phyloP scores from a whole-genome alignment of 192 early-diverging fungal genomes.

The Coemansia sp. region DNA sequence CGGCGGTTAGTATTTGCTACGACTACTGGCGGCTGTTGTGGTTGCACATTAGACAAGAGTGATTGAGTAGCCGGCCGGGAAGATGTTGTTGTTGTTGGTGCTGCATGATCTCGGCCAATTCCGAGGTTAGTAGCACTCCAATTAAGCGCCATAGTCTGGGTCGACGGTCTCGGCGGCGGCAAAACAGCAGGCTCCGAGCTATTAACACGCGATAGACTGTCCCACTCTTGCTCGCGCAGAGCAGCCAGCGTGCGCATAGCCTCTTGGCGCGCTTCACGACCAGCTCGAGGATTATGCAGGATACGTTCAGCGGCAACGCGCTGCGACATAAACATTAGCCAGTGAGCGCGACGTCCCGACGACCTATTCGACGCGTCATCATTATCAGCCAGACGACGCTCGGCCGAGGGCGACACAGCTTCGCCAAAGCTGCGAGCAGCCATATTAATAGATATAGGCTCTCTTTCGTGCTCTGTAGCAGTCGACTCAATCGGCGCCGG shows the following conservation, averaged over 20 bases:
- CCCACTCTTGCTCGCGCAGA: conserved; percentile 23
- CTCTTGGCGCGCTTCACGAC: conserved; percentile 19
- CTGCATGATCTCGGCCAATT: background rate
- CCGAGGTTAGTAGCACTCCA: background rate
- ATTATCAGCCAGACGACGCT: background rate
- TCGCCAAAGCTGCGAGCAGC: conserved; percentile 6
- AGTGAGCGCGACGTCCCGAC: conserved; percentile 6
- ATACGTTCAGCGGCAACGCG: conserved; percentile 20
- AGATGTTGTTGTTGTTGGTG: too few relatives aligned
- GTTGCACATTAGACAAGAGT: background rate
- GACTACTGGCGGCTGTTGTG: background rate
- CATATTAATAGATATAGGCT: background rate
- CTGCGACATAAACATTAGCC: conserved; percentile 18
- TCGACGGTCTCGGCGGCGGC: conserved; percentile 22
- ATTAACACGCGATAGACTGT: background rate
- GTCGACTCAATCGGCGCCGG: background rate
- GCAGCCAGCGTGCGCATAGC: conserved; percentile 15
- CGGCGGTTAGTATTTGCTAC: background rate
- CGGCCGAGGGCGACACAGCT: background rate
- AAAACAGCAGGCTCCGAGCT: background rate
- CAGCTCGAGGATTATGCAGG: conserved; percentile 7
- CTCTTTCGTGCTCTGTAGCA: background rate
- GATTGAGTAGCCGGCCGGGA: too few relatives aligned
- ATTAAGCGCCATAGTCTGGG: conserved; percentile 12
- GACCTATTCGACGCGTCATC: background rate